Evolutionary conservation across 2,329 filamentous ascomycete genomes (phyloP), one percentile per base, ranked within the genome.

Genomic region (Phyllosticta paracitricarpa): DNA sequence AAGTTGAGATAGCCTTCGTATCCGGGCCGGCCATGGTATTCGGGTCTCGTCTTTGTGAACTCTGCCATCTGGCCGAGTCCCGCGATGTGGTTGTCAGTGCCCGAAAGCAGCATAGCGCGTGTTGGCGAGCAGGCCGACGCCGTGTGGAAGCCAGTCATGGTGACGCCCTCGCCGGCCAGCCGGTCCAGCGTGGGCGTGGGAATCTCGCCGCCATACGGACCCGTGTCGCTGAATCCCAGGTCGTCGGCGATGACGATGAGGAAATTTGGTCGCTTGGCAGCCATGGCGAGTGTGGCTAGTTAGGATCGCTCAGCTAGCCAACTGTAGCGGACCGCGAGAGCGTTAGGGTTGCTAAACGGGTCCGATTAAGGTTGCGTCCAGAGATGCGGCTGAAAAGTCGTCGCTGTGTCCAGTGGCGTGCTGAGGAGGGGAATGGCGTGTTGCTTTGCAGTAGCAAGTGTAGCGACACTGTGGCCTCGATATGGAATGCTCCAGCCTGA

Each of bases 181-280:
- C 57, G 54, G 33, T 64, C 63, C 12, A 64, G 53, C 17, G 55
- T 61, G 6, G 63, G 63, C 7, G 63, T 64, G 12, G 57, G 54
- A 48, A 64, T 63, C 57, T 64, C 63, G 22, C 56, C 19, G 17
- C 63, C 63, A 58, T 64, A 64, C 2, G 60, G 61, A 6, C 54
- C 57, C 7, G 56, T 61, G 58, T 64, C 63, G 51, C 56, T 60
- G 58, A 63, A 64, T 10, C 63, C 63, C 3, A 59, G 59, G 22
- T 61, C 64, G 61, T 71, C 69, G 2, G 68, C 68, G 14, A 72
- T 63, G 51, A 71, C 64, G 56, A 71, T 54, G 9, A 71, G 63
- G 54, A 71, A 68, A 35, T 71, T 71, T 2, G 59, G 59, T 26
- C 54, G 54, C 55, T 58, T 61, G 25, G 24, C 28, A 35, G 54